These are phyloP conservation scores for Lactarius sanguifluus DNA, from an alignment of 768 basidiomycete genomes.

Conservation along the genomic window DNA sequence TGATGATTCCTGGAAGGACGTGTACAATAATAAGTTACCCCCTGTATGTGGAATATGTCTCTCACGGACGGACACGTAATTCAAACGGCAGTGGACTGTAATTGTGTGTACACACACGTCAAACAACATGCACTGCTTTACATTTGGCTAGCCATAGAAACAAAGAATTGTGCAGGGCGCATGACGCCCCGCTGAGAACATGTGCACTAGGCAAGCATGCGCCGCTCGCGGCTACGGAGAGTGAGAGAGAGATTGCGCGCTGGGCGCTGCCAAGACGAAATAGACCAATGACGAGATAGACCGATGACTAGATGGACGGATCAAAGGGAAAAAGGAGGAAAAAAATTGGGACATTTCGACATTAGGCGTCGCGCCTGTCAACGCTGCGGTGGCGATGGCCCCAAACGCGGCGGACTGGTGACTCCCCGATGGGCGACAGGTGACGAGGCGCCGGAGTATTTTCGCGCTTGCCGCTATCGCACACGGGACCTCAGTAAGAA, in stretches of 20 bases:
- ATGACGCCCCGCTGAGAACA: background rate
- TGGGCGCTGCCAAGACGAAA: conserved; percentile 6
- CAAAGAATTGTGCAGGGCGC: background rate
- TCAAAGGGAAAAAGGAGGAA: background rate
- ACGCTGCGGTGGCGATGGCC: background rate
- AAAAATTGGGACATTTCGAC: too few relatives aligned
- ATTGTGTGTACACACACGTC: background rate
- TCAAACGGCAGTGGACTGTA: background rate
- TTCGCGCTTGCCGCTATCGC: background rate
- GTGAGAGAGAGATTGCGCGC: conserved; percentile 1
- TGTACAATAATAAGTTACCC: conserved; percentile 2
- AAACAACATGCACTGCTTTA: background rate
- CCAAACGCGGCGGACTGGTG: background rate
- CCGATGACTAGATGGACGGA: background rate
- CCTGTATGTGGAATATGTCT: background rate
- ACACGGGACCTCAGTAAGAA: background rate
- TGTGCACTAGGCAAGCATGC: conserved; percentile 1
- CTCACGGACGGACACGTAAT: background rate
- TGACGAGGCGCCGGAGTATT: background rate
- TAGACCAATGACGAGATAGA: background rate
- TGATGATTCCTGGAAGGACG: background rate
- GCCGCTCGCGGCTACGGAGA: conserved; percentile 2
- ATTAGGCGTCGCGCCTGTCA: background rate
- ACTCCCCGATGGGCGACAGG: background rate
- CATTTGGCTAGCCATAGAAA: background rate